Evolutionary conservation across 2,329 filamentous ascomycete species (phyloP).

Genomic region (Colletotrichum magnum): DNA sequence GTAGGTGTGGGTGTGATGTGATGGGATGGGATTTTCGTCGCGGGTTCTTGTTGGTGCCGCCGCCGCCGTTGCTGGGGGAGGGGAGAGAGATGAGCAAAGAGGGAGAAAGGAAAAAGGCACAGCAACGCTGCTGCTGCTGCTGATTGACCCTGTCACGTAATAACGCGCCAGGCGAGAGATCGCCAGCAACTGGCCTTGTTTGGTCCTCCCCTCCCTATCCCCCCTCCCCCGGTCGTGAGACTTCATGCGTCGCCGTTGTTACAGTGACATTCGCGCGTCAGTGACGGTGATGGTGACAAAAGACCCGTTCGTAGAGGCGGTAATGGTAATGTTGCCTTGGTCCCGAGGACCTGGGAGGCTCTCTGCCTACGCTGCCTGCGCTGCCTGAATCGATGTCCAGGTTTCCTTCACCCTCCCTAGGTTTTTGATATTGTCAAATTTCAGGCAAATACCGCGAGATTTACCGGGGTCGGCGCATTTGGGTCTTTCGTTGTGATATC

Average conservation of each 20-base stretch:
- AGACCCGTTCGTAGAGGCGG: background rate
- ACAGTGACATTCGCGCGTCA: slow-evolving; percentile 35
- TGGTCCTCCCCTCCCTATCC: background rate
- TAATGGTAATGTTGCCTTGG: slow-evolving; percentile 11
- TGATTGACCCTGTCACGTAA: background rate
- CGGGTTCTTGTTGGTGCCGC: too few relatives aligned
- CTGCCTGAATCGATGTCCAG: background rate
- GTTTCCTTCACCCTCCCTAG: background rate
- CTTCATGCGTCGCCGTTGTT: slow-evolving; percentile 14
- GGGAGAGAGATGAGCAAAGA: background rate
- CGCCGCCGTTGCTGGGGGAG: too few relatives aligned
- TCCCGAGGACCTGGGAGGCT: slow-evolving; percentile 30
- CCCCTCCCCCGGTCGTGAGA: slow-evolving; percentile 15
- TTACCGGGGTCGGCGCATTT: background rate
- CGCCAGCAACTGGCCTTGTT: slow-evolving; percentile 4
- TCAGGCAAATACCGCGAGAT: background rate
- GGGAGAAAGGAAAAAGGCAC: background rate
- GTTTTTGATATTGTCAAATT: background rate
- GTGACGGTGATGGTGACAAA: slow-evolving; percentile 16
- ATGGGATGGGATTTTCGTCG: too few relatives aligned
- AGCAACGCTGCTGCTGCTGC: background rate
- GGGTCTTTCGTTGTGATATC: background rate
- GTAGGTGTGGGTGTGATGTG: background rate
- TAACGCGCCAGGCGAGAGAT: background rate
- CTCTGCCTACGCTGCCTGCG: slow-evolving; percentile 3